phyloP scores from a whole-genome alignment of 2,329 filamentous ascomycete genomes.

The Sporothrix euskadiensis region DNA sequence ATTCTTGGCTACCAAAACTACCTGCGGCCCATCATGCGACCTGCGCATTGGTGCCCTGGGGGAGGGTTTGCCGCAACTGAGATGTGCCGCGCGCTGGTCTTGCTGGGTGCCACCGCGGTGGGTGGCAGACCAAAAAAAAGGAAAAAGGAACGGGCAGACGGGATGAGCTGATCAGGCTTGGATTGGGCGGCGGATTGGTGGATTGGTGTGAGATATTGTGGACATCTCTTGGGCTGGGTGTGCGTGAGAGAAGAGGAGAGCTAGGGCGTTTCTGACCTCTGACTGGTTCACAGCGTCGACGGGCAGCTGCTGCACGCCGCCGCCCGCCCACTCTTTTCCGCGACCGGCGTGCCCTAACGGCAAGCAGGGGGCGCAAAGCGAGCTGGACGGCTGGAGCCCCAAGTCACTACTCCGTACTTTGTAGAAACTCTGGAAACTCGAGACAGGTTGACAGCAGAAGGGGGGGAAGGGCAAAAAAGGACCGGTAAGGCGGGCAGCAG shows the following conservation, averaged over 20 bases:
- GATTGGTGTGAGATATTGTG: background rate
- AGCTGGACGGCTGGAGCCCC: background rate
- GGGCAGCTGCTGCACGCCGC: background rate
- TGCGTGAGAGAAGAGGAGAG: conserved; percentile 2
- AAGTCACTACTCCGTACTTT: background rate
- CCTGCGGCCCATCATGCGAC: conserved; percentile 31
- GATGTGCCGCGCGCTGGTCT: conserved; percentile 12
- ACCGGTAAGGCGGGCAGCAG: background rate
- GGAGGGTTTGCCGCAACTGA: conserved; percentile 22
- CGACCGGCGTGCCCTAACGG: conserved; percentile 25
- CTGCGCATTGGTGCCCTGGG: conserved; percentile 11
- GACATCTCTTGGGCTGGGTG: background rate
- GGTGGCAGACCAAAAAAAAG: background rate
- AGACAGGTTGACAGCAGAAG: background rate
- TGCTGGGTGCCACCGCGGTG: conserved; percentile 19
- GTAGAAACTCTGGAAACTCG: background rate
- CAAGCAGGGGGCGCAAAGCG: conserved; percentile 19
- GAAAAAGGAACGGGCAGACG: background rate
- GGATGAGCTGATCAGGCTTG: conserved; percentile 31
- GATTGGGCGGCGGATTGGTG: conserved; percentile 27
- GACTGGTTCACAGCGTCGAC: background rate
- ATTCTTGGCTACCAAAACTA: conserved; percentile 24
- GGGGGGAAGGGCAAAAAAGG: background rate
- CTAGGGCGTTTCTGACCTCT: background rate
- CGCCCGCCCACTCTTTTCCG: conserved; percentile 28